Evolutionary conservation across 2,329 filamentous ascomycete genomes (phyloP).

Genomic region (Colletotrichum tofieldiae): DNA sequence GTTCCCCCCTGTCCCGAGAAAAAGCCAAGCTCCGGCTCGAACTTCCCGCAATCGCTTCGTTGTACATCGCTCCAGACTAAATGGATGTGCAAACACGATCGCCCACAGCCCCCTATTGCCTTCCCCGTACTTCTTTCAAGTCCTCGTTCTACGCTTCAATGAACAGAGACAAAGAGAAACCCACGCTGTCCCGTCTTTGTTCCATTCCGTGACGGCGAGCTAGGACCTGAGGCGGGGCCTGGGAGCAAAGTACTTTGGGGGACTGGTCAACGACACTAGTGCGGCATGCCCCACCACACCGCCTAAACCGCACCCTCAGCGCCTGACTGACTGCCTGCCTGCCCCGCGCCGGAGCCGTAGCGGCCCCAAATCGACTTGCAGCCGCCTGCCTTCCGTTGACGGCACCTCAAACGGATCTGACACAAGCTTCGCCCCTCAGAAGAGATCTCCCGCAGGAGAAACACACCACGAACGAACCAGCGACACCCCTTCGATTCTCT

Average conservation of each 20-base stretch:
- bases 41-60: constrained; percentile 9
- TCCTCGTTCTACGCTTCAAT: too few relatives aligned
- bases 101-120: constrained; percentile 4
- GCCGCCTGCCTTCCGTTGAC: constrained; percentile 23
- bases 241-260: background rate
- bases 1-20: background rate
- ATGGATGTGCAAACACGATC: constrained; percentile 9
- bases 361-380: constrained; percentile 24
- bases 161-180: constrained; percentile 10
- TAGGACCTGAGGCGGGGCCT: background rate
- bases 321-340: constrained; percentile 18
- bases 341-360: constrained; percentile 35
- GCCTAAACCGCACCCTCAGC: background rate
- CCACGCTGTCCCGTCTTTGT: background rate
- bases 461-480: constrained; percentile 25
- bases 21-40: constrained; percentile 26
- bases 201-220: background rate
- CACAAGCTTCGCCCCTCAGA: constrained; percentile 43
- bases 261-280: background rate
- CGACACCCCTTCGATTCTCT: background rate
- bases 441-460: constrained; percentile 11
- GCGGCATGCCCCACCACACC: constrained; percentile 21
- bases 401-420: constrained; percentile 49
- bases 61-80: background rate
- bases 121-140: background rate